A percentile compares a stretch with the other conserved stretches of the same genome.
phyloP scores from a whole-genome alignment of 768 basidiomycete species.

The Galerina marginata region DNA sequence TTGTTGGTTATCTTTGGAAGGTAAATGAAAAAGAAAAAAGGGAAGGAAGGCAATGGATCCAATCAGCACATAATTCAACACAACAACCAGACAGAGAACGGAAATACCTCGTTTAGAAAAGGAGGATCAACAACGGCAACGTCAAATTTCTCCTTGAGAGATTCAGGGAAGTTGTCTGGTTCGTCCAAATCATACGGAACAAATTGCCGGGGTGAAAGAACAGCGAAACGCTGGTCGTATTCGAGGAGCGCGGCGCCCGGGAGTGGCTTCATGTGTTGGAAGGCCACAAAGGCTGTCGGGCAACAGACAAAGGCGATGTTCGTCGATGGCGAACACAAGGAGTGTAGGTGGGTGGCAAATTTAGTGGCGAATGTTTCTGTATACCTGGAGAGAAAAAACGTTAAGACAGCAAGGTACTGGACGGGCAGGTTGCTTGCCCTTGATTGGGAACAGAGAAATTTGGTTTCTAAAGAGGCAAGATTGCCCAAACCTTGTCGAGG shows the following conservation, averaged over 20 bases:
- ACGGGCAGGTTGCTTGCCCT: slow-evolving; percentile 23
- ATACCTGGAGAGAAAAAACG: slow-evolving; percentile 39
- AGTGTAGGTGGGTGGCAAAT: slow-evolving; percentile 38
- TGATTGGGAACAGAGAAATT: not conserved
- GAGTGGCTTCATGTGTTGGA: slow-evolving; percentile 43
- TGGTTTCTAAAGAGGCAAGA: not conserved
- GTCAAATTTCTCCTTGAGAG: slow-evolving; percentile 38
- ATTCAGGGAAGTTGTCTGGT: slow-evolving; percentile 42
- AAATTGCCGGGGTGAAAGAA: slow-evolving; percentile 44
- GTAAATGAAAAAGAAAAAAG: too few relatives aligned
- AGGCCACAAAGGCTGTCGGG: slow-evolving; percentile 54
- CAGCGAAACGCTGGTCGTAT: slow-evolving; percentile 46
- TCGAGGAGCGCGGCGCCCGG: slow-evolving; percentile 43
- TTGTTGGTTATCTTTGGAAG: slow-evolving; percentile 42
- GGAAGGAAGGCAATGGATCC: not conserved
- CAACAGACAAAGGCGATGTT: slow-evolving; percentile 51
- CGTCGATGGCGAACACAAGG: slow-evolving; percentile 36
- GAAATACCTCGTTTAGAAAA: slow-evolving; percentile 47
- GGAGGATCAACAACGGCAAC: slow-evolving; percentile 50
- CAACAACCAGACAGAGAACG: slow-evolving; percentile 5
- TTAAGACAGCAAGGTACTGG: slow-evolving; percentile 17
- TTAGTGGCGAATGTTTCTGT: slow-evolving; percentile 44
- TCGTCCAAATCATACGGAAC: slow-evolving; percentile 52
- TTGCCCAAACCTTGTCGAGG: not conserved
- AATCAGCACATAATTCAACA: not conserved